Conservation (phyloP, 192 early-diverging fungal species). For the Coemansia sp. region DNA sequence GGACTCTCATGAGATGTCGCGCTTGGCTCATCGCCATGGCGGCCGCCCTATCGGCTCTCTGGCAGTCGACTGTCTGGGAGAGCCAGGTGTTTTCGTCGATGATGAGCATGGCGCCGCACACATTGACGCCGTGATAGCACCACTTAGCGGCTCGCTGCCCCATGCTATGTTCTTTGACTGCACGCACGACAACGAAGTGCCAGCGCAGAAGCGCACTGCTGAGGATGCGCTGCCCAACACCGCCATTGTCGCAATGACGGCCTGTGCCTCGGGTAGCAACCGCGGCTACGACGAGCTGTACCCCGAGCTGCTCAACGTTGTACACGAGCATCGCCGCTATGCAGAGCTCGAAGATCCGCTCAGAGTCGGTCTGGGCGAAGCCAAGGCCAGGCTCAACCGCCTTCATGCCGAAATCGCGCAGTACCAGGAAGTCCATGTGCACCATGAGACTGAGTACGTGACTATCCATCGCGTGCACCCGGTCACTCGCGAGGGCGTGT, state of each 20-base stretch:
- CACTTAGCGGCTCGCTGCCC: slow-evolving; percentile 75
- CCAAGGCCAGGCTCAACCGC: slow-evolving; percentile 70
- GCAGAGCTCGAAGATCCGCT: slow-evolving; percentile 57
- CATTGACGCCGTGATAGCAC: slow-evolving; percentile 58
- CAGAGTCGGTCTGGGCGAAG: slow-evolving; percentile 57
- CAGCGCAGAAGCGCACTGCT: slow-evolving; percentile 84
- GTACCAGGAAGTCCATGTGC: slow-evolving; percentile 90
- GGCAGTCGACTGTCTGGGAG: slow-evolving; percentile 68
- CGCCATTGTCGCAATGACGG: slow-evolving; percentile 85
- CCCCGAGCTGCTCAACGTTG: slow-evolving; percentile 83
- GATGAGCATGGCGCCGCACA: slow-evolving; percentile 51
- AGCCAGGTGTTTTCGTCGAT: slow-evolving; percentile 36
- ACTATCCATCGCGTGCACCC: slow-evolving; percentile 93
- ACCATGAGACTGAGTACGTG: slow-evolving; percentile 94
- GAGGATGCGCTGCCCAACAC: slow-evolving; percentile 91
- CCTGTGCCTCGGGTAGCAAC: slow-evolving; percentile 91
- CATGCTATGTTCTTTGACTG: slow-evolving; percentile 99
- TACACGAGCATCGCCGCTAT: slow-evolving; percentile 82
- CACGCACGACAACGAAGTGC: slow-evolving; percentile 98
- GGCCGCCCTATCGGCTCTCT: slow-evolving; percentile 88
- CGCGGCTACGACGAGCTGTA: slow-evolving; percentile 97
- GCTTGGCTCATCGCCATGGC: slow-evolving; percentile 87
- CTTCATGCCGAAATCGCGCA: slow-evolving; percentile 83
- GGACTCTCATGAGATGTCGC: slow-evolving; percentile 85
- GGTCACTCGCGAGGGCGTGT: slow-evolving; percentile 83